Percentiles rank a stretch among this genome's conserved stretches.
phyloP scores from a whole-genome alignment of 2,329 filamentous ascomycete genomes.

The Exophiala dermatitidis region DNA sequence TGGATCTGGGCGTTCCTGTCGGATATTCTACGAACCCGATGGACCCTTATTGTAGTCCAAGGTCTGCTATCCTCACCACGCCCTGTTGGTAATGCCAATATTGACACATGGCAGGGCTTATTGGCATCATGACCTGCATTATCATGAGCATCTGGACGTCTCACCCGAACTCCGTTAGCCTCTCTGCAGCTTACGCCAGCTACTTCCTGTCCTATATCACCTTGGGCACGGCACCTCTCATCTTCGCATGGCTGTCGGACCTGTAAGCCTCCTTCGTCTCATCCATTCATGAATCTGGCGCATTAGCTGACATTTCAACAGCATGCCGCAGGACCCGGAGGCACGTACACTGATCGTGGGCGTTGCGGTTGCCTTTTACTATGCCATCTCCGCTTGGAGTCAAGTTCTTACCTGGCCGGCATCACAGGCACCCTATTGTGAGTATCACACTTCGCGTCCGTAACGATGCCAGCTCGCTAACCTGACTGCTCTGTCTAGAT shows the following conservation, averaged over 20 bases:
- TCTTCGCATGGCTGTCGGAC: constrained; percentile 27
- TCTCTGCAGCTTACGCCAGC: constrained; percentile 45
- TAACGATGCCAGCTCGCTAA: not conserved
- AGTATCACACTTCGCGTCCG: not conserved
- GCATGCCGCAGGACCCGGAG: constrained; percentile 44
- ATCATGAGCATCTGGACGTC: constrained; percentile 51
- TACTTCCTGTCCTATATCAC: constrained; percentile 47
- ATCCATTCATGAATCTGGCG: no score
- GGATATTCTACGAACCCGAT: constrained; percentile 44
- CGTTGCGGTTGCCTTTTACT: constrained; percentile 45
- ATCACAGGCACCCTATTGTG: constrained; percentile 43
- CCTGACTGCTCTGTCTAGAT: constrained; percentile 22
- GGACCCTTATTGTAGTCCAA: constrained; percentile 46
- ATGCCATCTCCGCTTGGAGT: constrained; percentile 47
- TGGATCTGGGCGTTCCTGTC: constrained; percentile 51
- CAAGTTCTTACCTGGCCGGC: constrained; percentile 50
- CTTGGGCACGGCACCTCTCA: constrained; percentile 47
- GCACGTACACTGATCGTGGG: constrained; percentile 45
- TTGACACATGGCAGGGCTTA: constrained; percentile 17
- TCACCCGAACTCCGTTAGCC: constrained; percentile 37
- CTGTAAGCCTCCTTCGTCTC: constrained; percentile 1
- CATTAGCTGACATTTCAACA: not conserved
- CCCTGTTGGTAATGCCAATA: no score
- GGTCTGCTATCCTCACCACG: constrained; percentile 25
- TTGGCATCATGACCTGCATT: constrained; percentile 44